phyloP scores from a whole-genome alignment of 169 alveolate genomes.

The Besnoitia besnoiti region DNA sequence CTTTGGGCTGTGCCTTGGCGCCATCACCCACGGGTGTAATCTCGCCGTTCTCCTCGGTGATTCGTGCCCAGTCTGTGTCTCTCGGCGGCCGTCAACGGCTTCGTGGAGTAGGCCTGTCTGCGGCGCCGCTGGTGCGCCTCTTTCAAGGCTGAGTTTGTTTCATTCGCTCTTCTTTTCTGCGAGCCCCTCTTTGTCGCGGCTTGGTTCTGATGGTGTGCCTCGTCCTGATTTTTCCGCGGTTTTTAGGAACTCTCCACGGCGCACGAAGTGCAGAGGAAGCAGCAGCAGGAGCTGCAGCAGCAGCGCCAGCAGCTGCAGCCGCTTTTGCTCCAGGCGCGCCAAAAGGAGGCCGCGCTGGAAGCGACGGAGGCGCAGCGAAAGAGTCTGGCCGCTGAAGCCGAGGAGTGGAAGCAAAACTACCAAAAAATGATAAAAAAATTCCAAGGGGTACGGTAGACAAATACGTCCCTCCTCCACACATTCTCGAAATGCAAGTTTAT shows the following conservation, averaged over 20 bases:
- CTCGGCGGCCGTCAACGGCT: too few relatives aligned
- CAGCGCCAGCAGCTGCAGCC: constrained; percentile 57
- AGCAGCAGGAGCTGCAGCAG: constrained; percentile 54
- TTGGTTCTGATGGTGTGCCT: not conserved
- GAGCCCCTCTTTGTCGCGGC: not conserved
- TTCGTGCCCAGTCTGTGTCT: not conserved
- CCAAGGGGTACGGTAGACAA: constrained; percentile 51
- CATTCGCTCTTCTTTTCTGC: not conserved
- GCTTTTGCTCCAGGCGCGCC: constrained; percentile 37
- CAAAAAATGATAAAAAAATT: constrained; percentile 24
- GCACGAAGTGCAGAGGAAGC: constrained; percentile 49
- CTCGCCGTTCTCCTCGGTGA: not conserved
- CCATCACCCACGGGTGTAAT: not conserved
- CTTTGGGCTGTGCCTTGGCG: not conserved
- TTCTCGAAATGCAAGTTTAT: too few relatives aligned
- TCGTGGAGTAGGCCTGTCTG: not conserved
- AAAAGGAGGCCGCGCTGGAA: constrained; percentile 53
- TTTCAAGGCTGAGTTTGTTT: not conserved
- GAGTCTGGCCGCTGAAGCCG: constrained; percentile 44
- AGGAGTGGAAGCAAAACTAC: constrained; percentile 60
- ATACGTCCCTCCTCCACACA: too few relatives aligned
- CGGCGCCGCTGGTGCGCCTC: not conserved
- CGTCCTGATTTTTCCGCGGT: not conserved
- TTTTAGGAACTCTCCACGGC: constrained; percentile 42
- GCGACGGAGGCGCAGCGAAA: constrained; percentile 50